A percentile compares a stretch with the other conserved stretches of the same genome.
Evolutionary conservation across 2,329 filamentous ascomycete species (phyloP).

Genomic region (Cercospora sp.): DNA sequence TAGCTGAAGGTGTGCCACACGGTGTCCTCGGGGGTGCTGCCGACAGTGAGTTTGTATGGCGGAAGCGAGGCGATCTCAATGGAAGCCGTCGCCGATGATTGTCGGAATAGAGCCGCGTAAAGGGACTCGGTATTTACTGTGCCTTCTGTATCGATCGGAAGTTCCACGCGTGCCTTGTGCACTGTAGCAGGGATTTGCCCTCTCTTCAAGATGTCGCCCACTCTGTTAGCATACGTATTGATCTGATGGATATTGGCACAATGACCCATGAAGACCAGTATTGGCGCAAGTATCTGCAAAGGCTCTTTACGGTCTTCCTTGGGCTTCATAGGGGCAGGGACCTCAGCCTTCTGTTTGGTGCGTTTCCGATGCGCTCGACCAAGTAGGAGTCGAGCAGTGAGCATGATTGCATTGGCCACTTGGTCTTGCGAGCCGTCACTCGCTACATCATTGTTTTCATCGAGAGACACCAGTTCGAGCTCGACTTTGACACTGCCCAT

Average conservation of each 20-base stretch:
- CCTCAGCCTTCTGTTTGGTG: constrained; percentile 65
- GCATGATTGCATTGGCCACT: constrained; percentile 65
- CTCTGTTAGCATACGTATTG: background rate
- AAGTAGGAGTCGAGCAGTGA: constrained; percentile 73
- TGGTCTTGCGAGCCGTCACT: constrained; percentile 35
- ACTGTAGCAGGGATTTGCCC: background rate
- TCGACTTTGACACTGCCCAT: constrained; percentile 59
- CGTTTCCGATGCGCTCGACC: constrained; percentile 76
- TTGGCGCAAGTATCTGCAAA: constrained; percentile 4
- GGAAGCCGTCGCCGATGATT: background rate
- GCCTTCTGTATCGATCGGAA: background rate
- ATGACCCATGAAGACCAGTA: constrained; percentile 2
- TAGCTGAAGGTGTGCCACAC: background rate
- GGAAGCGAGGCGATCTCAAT: background rate
- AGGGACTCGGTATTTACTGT: background rate
- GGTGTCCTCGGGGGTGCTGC: background rate
- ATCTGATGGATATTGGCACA: constrained; percentile 4
- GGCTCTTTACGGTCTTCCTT: constrained; percentile 42
- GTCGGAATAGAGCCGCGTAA: background rate
- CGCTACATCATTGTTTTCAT: constrained; percentile 20
- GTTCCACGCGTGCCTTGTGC: background rate
- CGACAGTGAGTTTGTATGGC: background rate
- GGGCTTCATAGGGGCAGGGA: constrained; percentile 58
- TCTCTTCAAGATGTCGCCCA: background rate
- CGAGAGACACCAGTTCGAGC: constrained; percentile 65